Percentiles rank a stretch among this genome's conserved stretches.
phyloP scores from a whole-genome alignment of 139 green algal genomes.

The Ettlia oleoabundans region DNA sequence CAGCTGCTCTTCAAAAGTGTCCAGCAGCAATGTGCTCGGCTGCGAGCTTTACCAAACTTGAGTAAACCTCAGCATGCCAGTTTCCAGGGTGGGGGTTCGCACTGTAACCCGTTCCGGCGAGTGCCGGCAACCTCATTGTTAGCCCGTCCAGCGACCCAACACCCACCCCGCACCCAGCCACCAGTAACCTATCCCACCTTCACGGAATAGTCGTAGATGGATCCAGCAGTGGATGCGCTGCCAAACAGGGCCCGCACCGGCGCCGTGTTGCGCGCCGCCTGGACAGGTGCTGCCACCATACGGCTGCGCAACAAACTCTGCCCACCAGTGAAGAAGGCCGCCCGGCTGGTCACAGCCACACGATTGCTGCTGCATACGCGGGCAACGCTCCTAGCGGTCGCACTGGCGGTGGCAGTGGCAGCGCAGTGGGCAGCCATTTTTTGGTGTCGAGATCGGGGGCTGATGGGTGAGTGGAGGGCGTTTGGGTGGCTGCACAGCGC shows the following conservation, averaged over 20 bases:
- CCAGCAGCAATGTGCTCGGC: no score
- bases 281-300: not conserved
- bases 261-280: not conserved
- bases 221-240: conserved; percentile 11
- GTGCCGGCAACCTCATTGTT: no score
- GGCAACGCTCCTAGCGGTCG: not conserved
- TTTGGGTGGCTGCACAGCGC: no score
- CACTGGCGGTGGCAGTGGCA: not conserved
- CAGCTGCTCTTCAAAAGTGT: no score
- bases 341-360: not conserved
- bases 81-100: no score
- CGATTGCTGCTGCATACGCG: not conserved
- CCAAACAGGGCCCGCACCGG: conserved; percentile 12
- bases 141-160: no score
- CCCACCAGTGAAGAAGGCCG: conserved; percentile 20
- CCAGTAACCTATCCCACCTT: conserved; percentile 45
- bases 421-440: not conserved
- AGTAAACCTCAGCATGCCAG: no score
- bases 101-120: no score
- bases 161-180: no score
- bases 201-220: conserved; percentile 50
- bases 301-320: not conserved
- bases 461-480: no score
- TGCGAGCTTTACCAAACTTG: no score
- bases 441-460: not conserved